These are phyloP conservation scores for Bruguiera hainesii DNA, from an alignment of 441 rosid species.

Conservation along the genomic window DNA sequence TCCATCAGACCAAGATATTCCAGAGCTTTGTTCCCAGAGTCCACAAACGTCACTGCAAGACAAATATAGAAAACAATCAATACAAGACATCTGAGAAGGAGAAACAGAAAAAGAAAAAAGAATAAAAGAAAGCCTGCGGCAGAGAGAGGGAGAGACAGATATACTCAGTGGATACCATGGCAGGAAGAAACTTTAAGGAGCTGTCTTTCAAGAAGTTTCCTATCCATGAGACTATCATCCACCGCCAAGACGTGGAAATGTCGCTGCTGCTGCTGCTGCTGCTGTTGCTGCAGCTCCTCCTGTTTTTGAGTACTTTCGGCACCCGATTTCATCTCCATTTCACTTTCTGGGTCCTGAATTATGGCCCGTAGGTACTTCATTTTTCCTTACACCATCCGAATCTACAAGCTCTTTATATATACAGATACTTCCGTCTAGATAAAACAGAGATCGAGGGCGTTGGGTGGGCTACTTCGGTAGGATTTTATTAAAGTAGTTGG, in stretches of 20 bases:
- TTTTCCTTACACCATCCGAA: no score
- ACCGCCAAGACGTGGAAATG: constrained; percentile 65
- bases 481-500: constrained; percentile 16
- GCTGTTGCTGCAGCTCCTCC: not conserved
- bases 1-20: constrained; percentile 63
- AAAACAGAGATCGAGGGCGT: no score
- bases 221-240: constrained; percentile 54
- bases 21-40: constrained; percentile 77
- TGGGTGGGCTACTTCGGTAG: constrained; percentile 5
- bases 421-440: no score
- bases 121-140: not conserved
- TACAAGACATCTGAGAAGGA: not conserved
- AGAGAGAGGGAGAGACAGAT: not conserved
- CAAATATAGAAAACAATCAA: not conserved
- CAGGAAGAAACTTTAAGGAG: constrained; percentile 50
- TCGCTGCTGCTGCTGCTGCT: constrained; percentile 21
- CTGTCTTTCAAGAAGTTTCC: constrained; percentile 55
- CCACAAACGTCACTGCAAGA: constrained; percentile 66
- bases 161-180: constrained; percentile 34
- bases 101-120: not conserved
- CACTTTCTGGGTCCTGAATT: not conserved
- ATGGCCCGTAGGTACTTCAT: no score
- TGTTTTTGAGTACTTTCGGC: constrained; percentile 12
- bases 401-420: no score
- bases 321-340: constrained; percentile 31